Evolutionary conservation across 192 early-diverging fungal genomes (phyloP).

Genomic region (Podila minutissima): DNA sequence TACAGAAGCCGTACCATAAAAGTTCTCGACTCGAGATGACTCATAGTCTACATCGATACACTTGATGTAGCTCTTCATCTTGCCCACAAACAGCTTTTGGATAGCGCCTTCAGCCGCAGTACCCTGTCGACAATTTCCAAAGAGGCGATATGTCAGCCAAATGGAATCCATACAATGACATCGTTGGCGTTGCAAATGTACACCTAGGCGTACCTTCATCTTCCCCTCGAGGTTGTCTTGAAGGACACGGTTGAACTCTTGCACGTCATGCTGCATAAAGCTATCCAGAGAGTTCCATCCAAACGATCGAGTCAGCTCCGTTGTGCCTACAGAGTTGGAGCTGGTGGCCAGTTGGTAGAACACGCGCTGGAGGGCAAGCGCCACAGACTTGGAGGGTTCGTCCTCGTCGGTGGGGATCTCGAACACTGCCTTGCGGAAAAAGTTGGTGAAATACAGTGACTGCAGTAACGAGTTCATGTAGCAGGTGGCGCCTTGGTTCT

Average conservation of each 20-base stretch:
- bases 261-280: constrained; percentile 99
- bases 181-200: neutral
- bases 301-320: constrained; percentile 97
- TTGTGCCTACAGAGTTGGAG: constrained; percentile 83
- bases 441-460: constrained; percentile 93
- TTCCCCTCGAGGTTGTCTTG: constrained; percentile 97
- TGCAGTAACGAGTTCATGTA: constrained; percentile 99
- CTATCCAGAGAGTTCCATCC: constrained; percentile 97
- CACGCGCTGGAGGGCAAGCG: constrained; percentile 92
- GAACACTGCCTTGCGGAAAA: constrained; percentile 93
- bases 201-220: constrained; percentile 81
- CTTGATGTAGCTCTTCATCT: constrained; percentile 97
- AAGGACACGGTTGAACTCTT: constrained; percentile 96
- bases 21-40: constrained; percentile 94
- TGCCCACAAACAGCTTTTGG: constrained; percentile 91
- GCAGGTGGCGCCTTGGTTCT: constrained; percentile 98
- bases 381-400: constrained; percentile 86
- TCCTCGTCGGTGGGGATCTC: constrained; percentile 93
- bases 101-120: constrained; percentile 94
- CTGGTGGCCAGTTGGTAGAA: constrained; percentile 91
- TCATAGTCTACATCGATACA: constrained; percentile 96
- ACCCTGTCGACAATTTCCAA: constrained; percentile 54
- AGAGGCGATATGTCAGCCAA: neutral
- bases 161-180: neutral
- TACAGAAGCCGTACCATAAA: constrained; percentile 73